Evolutionary conservation across 169 alveolate species (phyloP).

Genomic region (Eimeria brunetti): DNA sequence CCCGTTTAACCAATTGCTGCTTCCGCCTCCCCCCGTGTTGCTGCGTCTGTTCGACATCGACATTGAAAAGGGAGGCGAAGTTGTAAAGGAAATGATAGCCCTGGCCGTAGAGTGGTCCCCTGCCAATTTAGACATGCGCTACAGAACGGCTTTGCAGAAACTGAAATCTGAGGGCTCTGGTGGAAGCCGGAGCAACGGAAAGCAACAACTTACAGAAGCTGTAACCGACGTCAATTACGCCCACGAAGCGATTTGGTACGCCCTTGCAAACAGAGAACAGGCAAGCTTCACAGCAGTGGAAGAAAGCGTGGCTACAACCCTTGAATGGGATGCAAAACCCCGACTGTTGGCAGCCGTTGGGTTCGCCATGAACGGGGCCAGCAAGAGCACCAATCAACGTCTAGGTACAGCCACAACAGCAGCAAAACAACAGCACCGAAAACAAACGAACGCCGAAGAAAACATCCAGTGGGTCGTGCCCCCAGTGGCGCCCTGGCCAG

Average conservation of each 20-base stretch:
- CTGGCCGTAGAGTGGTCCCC: conserved; percentile 70
- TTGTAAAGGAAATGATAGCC: conserved; percentile 45
- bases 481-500: conserved; percentile 61
- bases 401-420: background rate
- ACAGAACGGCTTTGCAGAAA: conserved; percentile 40
- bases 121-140: conserved; percentile 53
- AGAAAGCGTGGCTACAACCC: conserved; percentile 11
- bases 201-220: background rate
- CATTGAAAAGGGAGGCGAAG: conserved; percentile 36
- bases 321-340: conserved; percentile 50
- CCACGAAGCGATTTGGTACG: conserved; percentile 69
- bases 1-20: background rate
- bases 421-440: background rate
- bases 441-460: background rate
- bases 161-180: background rate
- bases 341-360: conserved; percentile 76
- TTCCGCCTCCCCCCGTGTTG: conserved; percentile 76
- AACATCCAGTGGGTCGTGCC: background rate
- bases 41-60: conserved; percentile 74
- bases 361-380: background rate
- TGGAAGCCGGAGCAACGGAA: conserved; percentile 3
- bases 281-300: conserved; percentile 55
- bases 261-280: conserved; percentile 55
- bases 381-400: background rate
- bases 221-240: conserved; percentile 68